Base-by-base conservation (phyloP, 2,329 filamentous ascomycete species). In the Aspergillus phoenicis region DNA sequence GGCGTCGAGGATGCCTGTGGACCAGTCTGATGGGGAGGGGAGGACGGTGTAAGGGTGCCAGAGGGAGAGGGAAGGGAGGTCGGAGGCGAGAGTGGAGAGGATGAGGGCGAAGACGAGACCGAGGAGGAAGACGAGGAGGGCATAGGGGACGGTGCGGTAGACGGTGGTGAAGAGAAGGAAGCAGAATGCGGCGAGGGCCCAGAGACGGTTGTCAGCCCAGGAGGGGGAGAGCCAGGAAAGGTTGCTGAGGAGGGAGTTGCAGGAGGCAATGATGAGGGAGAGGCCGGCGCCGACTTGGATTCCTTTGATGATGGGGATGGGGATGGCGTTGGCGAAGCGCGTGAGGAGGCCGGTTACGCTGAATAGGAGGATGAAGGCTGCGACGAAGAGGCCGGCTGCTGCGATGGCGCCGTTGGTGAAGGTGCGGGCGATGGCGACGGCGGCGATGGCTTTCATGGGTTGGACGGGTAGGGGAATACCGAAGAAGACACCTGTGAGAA, bases 221-320 rank as follows among this genome's bases (percentile, higher is more conserved):
- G 81, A 84, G 0, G 90, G 87, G 4, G 78, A 73, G 1, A 82
- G 78, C 91, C 92, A 96, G 11, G 82, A 80, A 4, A 97, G 81
- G 2, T 87, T 86, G 17, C 83, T 81, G 11, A 95, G 82, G 60
- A 96, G 83, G 51, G 81, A 84, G 0, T 83, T 81, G 3, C 91
- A 92, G 7, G 92, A 91, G 11, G 91, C 90, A 60, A 96, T 84
- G 57, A 93, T 85, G 15, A 98, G 84, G 15, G 90, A 92, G 52
- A 98, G 81, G 1, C 94, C 94, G 4, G 94, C 94, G 39, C 94
- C 94, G 52, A 97, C 87, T 77, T 98, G 95, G 66, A 98, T 97
- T 30, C 94, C 94, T 73, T 96, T 97, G 57, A 98, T 89, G 0
- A 98, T 90, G 0, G 93, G 91, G 13, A 93, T 86, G 0, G 94